Base-by-base conservation (phyloP, 345 rosid species). In the Xanthoceras sorbifolium region DNA sequence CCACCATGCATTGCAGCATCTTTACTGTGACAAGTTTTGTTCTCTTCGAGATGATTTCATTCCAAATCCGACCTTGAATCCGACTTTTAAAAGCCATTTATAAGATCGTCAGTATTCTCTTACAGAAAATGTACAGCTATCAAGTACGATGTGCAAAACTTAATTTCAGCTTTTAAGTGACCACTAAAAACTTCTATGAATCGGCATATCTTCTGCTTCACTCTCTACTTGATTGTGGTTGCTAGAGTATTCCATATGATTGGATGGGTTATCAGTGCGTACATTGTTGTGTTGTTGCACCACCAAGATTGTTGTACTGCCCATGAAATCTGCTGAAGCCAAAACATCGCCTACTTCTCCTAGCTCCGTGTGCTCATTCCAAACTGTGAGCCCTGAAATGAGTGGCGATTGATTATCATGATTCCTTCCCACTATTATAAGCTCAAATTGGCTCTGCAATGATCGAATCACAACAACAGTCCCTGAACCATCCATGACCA, bases 291-390 rank as follows among this genome's bases (percentile, higher is more conserved):
- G 76, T 44, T 79, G 81, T 68, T 65, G 85, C 73, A 73, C 82
- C 40, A 48, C 80, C 79, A 85, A 72, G 64, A 79, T 64, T 63
- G 82, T 64, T 26, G 76, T 44, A 50, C 67, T 71, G 59, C 63
- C 62, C 82, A 50, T 60, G 63, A 67, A 67, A 62, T 34, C 11
- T 67, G 71, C 57, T 31, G 80, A 46, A 77, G 74, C 77, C 61
- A 60, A 67, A 12, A 67, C n/a, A 52, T 76, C 69, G 4, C 71
- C 75, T 12, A 73, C 32, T 5, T 11, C 26, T 54, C 74, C 84
- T 32, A 71, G 62, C 57, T 81, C 80, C 14, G 28, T 67, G n/a
- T 67, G 36, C 71, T 73, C 54, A 50, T 76, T 44, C 80, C 80
- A 77, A 67, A 72, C 64, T 9, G 54, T 18, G 9, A 72, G 60